Evolutionary conservation across 2,329 filamentous ascomycete species (phyloP), one percentile per base, ranked within the genome.

Genomic region (Exophiala sp.): DNA sequence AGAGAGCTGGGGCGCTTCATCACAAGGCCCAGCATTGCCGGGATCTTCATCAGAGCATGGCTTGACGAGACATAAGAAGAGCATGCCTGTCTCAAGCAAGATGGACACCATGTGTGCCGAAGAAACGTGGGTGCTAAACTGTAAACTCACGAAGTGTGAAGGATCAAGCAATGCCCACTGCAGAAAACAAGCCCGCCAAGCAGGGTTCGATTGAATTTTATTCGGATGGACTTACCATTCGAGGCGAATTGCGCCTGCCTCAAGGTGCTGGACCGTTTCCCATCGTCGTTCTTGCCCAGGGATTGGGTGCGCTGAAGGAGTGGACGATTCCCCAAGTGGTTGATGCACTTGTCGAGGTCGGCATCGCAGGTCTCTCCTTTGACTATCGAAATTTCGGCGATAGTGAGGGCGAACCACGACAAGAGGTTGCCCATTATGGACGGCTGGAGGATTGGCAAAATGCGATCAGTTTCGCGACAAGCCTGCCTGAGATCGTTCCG

Each of bases 401-500:
- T 20, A 63, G 62, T 44, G 70, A 72, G 33, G 67, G 67, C 3
- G 32, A 54, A 18, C 62, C 62, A 18, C 54, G 61, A 3, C 54
- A 60, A 9, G 61, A 66, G 34, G 68, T 74, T 52, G 54, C 60
- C 48, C 49, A 67, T 58, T 24, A 63, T 60, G 55, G 68, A 65
- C 36, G 74, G 54, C 57, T 60, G 20, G 65, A 61, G 43, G 71
- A 75, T 57, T 65, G 66, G 38, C 65, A 62, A 5, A 69, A 72
- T 57, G 71, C 71, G 5, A 71, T 74, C 40, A 72, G 70, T 11
- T 74, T 67, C 58, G 66, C 66, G 5, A 66, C 68, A 41, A 62
- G 62, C 6, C 49, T 62, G 12, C 20, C 54, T 2, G 63, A 71
- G 21, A 66, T 74, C 2, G 62, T 71, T 57, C 24, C 55, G 2